Percentiles rank a stretch among this genome's conserved stretches.
Conservation (phyloP, 2,329 filamentous ascomycete genomes). For the Stemphylium vesicarium region DNA sequence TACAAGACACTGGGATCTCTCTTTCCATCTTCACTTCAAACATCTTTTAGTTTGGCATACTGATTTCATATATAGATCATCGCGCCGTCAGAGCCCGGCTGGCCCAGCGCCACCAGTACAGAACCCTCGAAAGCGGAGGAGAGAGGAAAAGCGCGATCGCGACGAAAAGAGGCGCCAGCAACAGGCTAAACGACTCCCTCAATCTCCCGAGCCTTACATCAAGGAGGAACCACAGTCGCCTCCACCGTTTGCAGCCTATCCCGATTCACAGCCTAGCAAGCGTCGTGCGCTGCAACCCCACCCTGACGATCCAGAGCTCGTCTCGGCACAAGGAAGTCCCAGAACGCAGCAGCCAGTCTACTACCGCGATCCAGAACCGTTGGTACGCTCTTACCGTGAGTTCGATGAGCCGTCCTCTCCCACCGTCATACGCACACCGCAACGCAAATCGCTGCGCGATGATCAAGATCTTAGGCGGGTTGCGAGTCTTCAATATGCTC, state of each 20-base stretch:
- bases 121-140: conserved; percentile 60
- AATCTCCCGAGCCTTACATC: conserved; percentile 59
- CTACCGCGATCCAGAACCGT: conserved; percentile 47
- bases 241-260: conserved; percentile 57
- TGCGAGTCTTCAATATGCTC: conserved; percentile 56
- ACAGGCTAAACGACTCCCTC: conserved; percentile 41
- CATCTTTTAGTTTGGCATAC: conserved; percentile 1
- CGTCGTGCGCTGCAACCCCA: conserved; percentile 48
- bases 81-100: conserved; percentile 55
- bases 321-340: conserved; percentile 45
- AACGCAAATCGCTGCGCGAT: conserved; percentile 50
- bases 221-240: conserved; percentile 70
- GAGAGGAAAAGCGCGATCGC: conserved; percentile 50
- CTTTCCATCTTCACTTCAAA: neutral
- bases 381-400: conserved; percentile 51
- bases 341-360: conserved; percentile 57
- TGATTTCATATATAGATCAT: conserved; percentile 31
- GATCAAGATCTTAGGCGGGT: conserved; percentile 56
- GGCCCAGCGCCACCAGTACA: conserved; percentile 51
- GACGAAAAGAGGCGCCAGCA: conserved; percentile 45
- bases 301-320: conserved; percentile 48
- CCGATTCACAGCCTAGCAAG: conserved; percentile 49
- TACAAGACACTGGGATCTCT: neutral
- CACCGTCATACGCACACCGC: conserved; percentile 47
- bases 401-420: conserved; percentile 50